These are phyloP conservation scores for Irpex lacteus DNA, from an alignment of 1,284 basidiomycete species.

Conservation along the genomic window DNA sequence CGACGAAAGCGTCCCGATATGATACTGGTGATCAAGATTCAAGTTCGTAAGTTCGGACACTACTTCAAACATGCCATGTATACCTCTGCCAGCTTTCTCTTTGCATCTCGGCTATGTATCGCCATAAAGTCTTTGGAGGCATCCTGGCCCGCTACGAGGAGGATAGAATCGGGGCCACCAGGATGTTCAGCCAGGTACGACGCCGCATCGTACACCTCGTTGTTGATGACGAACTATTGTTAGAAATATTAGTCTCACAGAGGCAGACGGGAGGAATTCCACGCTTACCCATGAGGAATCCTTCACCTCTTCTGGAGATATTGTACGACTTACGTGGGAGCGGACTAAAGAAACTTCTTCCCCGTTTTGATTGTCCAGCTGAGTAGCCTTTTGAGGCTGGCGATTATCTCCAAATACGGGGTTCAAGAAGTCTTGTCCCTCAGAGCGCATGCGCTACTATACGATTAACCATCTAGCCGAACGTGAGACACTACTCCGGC, in stretches of 20 bases:
- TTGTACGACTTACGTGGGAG: conserved; percentile 34
- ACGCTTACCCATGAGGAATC: conserved; percentile 42
- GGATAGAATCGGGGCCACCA: conserved; percentile 60
- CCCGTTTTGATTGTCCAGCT: conserved; percentile 2
- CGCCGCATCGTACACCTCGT: conserved; percentile 55
- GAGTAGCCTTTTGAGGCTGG: neutral
- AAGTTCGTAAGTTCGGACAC: too few species aligned
- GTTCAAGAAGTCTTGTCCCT: conserved; percentile 43
- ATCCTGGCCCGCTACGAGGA: conserved; percentile 59
- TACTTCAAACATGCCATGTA: too few species aligned
- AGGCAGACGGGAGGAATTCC: neutral
- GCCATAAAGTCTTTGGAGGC: conserved; percentile 64
- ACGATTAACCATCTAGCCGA: neutral
- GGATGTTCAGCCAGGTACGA: conserved; percentile 60
- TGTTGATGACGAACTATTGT: conserved; percentile 51
- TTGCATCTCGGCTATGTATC: conserved; percentile 52
- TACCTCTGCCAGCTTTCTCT: conserved; percentile 45
- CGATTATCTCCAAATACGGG: conserved; percentile 35
- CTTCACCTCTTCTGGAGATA: conserved; percentile 47
- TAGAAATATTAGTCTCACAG: neutral
- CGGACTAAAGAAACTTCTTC: conserved; percentile 20
- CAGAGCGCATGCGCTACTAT: conserved; percentile 43
- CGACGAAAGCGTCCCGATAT: conserved; percentile 40
- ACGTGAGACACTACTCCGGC: neutral
- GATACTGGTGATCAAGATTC: conserved; percentile 25